These are phyloP conservation scores for Acer negundo DNA, from an alignment of 345 rosid genomes.

Conservation along the genomic window DNA sequence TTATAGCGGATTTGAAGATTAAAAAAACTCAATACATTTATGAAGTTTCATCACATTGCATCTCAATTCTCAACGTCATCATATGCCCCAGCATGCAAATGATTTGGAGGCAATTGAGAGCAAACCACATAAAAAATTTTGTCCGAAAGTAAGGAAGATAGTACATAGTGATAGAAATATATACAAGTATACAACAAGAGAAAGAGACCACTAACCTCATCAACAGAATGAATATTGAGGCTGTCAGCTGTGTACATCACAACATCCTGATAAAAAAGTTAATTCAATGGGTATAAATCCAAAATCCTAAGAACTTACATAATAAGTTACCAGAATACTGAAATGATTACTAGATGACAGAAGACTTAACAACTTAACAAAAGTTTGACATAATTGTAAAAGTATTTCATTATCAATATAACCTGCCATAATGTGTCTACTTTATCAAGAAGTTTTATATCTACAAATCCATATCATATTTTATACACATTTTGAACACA, in stretches of 20 bases:
- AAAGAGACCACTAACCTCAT: constrained; percentile 58
- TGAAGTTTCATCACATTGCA: not conserved
- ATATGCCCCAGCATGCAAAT: not conserved
- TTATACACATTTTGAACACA: not conserved
- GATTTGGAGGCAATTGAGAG: not conserved
- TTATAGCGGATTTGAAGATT: not conserved
- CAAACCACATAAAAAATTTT: not conserved
- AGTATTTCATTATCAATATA: not conserved
- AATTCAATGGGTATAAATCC: constrained; percentile 6
- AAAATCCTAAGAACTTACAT: not conserved
- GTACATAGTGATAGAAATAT: not conserved
- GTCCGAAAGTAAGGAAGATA: not conserved
- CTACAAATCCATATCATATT: not conserved
- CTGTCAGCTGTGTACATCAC: constrained; percentile 90
- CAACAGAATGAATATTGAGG: constrained; percentile 79
- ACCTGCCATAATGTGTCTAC: not conserved
- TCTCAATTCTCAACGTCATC: not conserved
- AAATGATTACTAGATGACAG: not conserved
- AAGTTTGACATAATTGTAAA: not conserved
- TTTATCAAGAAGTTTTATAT: not conserved
- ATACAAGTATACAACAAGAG: not conserved
- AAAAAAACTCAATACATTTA: not conserved
- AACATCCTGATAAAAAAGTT: constrained; percentile 57
- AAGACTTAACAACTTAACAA: not conserved
- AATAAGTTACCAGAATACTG: not conserved